Conservation (phyloP, 2,329 filamentous ascomycete species). For the Trichoderma semiorbis region DNA sequence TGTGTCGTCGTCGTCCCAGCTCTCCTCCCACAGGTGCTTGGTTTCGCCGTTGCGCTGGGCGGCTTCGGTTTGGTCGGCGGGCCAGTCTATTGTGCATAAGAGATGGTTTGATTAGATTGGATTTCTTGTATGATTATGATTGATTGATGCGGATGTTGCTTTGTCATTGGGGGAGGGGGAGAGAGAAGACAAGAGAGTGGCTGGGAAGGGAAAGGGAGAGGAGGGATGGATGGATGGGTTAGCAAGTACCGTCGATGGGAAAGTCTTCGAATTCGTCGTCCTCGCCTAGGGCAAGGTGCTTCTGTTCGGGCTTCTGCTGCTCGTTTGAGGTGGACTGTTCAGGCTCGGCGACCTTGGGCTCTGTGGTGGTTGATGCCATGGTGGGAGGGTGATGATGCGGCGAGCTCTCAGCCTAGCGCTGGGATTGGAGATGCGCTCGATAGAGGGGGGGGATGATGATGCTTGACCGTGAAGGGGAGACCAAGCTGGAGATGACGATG, state of each 20-base stretch:
- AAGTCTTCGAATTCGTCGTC: constrained; percentile 99
- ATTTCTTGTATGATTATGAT: background rate
- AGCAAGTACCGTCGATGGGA: constrained; percentile 76
- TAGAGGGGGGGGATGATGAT: background rate
- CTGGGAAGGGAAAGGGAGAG: background rate
- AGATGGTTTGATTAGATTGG: background rate
- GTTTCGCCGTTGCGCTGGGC: constrained; percentile 64
- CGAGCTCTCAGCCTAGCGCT: constrained; percentile 4
- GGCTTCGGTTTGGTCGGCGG: constrained; percentile 83
- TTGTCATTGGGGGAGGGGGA: background rate
- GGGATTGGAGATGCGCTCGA: background rate
- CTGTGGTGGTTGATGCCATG: constrained; percentile 30
- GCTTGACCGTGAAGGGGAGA: background rate
- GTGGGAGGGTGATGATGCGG: constrained; percentile 4
- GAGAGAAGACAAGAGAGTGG: background rate
- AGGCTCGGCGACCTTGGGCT: constrained; percentile 32
- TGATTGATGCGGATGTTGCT: background rate
- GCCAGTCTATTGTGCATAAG: constrained; percentile 67
- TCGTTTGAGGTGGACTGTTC: constrained; percentile 23
- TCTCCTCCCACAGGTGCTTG: constrained; percentile 95
- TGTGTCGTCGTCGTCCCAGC: constrained; percentile 98
- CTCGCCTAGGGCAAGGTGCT: constrained; percentile 74
- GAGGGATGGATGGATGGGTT: background rate
- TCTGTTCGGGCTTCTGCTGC: constrained; percentile 39
- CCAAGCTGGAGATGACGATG: background rate